Conservation (phyloP, 805 yeast genomes). For the Nakazawaea populi region DNA sequence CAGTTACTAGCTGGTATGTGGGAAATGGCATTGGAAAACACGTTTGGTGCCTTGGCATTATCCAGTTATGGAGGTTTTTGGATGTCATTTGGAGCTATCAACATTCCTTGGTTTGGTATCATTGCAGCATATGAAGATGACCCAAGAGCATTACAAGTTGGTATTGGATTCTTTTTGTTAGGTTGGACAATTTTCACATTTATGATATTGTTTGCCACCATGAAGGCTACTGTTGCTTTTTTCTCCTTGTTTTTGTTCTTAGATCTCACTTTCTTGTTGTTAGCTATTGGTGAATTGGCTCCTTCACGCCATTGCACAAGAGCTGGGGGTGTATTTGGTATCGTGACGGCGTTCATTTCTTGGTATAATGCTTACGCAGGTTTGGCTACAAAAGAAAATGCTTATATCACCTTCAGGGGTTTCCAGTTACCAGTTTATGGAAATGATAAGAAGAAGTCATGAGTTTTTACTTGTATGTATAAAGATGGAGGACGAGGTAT, state of each 20-base stretch:
- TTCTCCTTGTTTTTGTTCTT: constrained; percentile 48
- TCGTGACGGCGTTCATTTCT: constrained; percentile 53
- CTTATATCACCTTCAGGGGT: constrained; percentile 40
- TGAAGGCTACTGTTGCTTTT: constrained; percentile 49
- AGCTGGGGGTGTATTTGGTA: constrained; percentile 65
- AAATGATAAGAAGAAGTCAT: not conserved
- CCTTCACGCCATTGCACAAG: constrained; percentile 29
- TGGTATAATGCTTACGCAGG: constrained; percentile 74
- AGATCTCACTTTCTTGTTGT: constrained; percentile 46
- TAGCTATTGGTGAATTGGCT: constrained; percentile 48
- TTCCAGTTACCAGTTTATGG: constrained; percentile 24
- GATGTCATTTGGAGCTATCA: constrained; percentile 67
- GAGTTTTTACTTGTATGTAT: not conserved
- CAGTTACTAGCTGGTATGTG: constrained; percentile 71
- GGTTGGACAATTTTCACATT: constrained; percentile 66
- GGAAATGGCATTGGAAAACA: constrained; percentile 71
- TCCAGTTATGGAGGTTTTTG: constrained; percentile 68
- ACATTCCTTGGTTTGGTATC: constrained; percentile 53
- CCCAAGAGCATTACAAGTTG: constrained; percentile 39
- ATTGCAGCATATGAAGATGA: constrained; percentile 40
- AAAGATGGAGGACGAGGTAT: not conserved
- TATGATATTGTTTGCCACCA: constrained; percentile 48
- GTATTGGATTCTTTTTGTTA: constrained; percentile 50
- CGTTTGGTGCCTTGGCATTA: constrained; percentile 66
- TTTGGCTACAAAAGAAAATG: constrained; percentile 56